These are phyloP conservation scores for Gaertneriomyces semiglobifer DNA, from an alignment of 192 early-diverging fungal genomes.

Conservation along the genomic window DNA sequence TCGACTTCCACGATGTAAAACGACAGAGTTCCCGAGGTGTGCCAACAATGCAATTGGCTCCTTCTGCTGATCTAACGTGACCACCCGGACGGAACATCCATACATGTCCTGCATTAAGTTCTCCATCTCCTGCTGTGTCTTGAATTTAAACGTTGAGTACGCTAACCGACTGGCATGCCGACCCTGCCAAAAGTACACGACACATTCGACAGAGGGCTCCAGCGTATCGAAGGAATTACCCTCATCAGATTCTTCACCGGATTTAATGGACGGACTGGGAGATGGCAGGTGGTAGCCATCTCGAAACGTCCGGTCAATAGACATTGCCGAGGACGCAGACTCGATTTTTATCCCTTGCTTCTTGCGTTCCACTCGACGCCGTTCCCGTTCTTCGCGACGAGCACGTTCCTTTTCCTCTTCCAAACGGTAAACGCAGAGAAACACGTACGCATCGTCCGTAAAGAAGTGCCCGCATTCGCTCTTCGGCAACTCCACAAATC, in stretches of 20 bases:
- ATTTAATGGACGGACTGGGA: background rate
- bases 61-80: conserved; percentile 40
- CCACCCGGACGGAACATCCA: conserved; percentile 37
- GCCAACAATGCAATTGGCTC: conserved; percentile 52
- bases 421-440: conserved; percentile 48
- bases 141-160: conserved; percentile 48
- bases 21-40: conserved; percentile 43
- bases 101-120: conserved; percentile 45
- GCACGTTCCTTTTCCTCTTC: conserved; percentile 29
- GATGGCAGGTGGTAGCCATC: background rate
- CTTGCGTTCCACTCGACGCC: conserved; percentile 9
- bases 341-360: conserved; percentile 14
- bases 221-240: conserved; percentile 4
- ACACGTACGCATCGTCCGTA: conserved; percentile 48
- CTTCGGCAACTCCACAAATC: conserved; percentile 40
- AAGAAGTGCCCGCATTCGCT: conserved; percentile 47
- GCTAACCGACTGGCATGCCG: conserved; percentile 30
- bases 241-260: background rate
- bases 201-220: conserved; percentile 40
- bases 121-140: conserved; percentile 48
- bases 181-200: conserved; percentile 59
- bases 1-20: conserved; percentile 43
- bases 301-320: conserved; percentile 8
- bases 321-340: background rate
- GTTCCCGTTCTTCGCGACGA: conserved; percentile 24